These are phyloP conservation scores for Lophiostoma macrostomum DNA, from an alignment of 495 filamentous ascomycete genomes.

Conservation along the genomic window DNA sequence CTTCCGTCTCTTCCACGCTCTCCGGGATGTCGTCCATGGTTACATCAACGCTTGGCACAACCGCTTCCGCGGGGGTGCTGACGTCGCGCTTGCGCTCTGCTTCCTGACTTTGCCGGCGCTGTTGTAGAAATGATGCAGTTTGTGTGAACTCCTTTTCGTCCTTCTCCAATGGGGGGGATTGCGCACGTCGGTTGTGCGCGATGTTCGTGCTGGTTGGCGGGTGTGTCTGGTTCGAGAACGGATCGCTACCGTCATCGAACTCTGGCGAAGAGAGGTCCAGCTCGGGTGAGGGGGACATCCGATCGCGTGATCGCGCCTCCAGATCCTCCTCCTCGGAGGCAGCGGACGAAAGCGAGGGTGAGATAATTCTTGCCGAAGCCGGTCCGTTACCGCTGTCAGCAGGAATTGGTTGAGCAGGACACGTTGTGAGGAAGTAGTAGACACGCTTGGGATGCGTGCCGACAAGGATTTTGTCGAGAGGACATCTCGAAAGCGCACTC, in stretches of 20 bases:
- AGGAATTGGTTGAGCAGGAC: constrained; percentile 76
- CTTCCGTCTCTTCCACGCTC: constrained; percentile 41
- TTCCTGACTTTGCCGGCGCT: constrained; percentile 56
- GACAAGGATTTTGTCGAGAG: constrained; percentile 87
- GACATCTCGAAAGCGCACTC: constrained; percentile 77
- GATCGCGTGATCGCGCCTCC: constrained; percentile 66
- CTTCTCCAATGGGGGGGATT: constrained; percentile 84
- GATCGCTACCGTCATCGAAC: constrained; percentile 67
- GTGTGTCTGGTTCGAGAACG: constrained; percentile 53
- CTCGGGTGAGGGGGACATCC: constrained; percentile 85
- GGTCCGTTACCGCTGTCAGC: constrained; percentile 46
- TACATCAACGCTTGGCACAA: constrained; percentile 9
- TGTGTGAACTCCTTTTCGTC: constrained; percentile 97
- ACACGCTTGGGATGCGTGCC: constrained; percentile 89
- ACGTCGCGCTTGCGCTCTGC: constrained; percentile 7
- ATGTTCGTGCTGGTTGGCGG: constrained; percentile 43
- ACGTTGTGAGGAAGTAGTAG: constrained; percentile 91
- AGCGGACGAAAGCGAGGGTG: constrained; percentile 79
- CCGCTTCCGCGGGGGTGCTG: constrained; percentile 5
- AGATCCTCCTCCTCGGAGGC: constrained; percentile 68
- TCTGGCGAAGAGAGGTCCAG: constrained; percentile 87
- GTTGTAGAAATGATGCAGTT: constrained; percentile 70
- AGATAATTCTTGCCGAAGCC: constrained; percentile 62
- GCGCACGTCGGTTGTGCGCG: constrained; percentile 64
- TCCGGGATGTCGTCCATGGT: constrained; percentile 33